Evolutionary conservation across 1,284 basidiomycete genomes (phyloP).

Genomic region (Somion occarium): DNA sequence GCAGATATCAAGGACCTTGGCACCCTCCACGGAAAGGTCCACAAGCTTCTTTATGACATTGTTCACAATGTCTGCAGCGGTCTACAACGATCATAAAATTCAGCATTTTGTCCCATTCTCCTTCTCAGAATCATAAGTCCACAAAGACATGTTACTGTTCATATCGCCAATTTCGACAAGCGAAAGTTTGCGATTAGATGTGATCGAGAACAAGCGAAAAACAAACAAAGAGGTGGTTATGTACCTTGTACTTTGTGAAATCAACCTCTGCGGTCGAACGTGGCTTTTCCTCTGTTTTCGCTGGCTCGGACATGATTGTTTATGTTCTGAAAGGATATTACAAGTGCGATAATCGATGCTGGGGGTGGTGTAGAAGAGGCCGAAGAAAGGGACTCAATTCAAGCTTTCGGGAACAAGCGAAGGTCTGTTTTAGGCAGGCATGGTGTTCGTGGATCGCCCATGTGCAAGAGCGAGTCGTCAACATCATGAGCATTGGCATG

Average conservation of each 20-base stretch:
- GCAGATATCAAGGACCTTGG: conserved; percentile 88
- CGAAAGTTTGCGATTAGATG: background rate
- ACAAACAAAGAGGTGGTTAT: conserved; percentile 13
- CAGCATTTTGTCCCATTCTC: conserved; percentile 20
- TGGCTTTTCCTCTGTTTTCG: conserved; percentile 32
- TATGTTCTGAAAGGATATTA: conserved; percentile 29
- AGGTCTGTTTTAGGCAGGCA: background rate
- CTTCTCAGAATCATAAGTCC: conserved; percentile 1
- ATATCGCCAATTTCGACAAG: conserved; percentile 7
- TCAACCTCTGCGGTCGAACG: conserved; percentile 63
- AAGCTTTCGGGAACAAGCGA: background rate
- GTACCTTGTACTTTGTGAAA: conserved; percentile 80
- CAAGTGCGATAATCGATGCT: background rate
- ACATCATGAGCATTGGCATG: too few relatives aligned
- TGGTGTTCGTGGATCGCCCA: too few relatives aligned
- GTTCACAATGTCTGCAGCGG: conserved; percentile 87
- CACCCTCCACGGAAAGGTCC: conserved; percentile 71
- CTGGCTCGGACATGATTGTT: conserved; percentile 11
- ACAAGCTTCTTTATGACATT: conserved; percentile 86
- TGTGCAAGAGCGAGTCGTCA: too few relatives aligned
- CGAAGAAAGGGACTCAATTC: background rate
- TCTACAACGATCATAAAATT: conserved; percentile 37
- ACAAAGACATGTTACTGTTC: conserved; percentile 8
- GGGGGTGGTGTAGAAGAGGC: background rate
- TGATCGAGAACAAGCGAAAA: background rate